A percentile compares a stretch with the other conserved stretches of the same genome.
These are phyloP conservation scores for Phalaenopsis equestris DNA, from an alignment of 106 monocot species.

Conservation along the genomic window DNA sequence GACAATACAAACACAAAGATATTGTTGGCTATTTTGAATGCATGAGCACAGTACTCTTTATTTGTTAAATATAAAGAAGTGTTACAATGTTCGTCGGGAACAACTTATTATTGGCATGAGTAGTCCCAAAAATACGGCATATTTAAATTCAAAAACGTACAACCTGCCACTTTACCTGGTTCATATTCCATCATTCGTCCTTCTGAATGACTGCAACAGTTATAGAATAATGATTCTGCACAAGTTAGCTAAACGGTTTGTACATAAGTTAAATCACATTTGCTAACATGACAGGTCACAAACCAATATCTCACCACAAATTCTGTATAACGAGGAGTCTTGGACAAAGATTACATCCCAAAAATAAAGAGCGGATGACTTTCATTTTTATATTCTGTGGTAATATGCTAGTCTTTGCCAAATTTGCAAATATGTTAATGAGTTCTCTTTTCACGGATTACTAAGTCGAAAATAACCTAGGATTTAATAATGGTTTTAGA, in stretches of 20 bases:
- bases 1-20: not conserved
- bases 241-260: not conserved
- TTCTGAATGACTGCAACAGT: too few species aligned
- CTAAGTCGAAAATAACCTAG: not conserved
- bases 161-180: too few species aligned
- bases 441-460: not conserved
- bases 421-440: too few species aligned
- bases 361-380: too few species aligned
- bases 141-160: not conserved
- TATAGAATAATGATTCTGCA: not conserved
- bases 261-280: not conserved
- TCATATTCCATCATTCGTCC: too few species aligned
- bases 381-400: too few species aligned
- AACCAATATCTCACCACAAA: not conserved
- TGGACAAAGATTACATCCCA: too few species aligned
- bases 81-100: too few species aligned
- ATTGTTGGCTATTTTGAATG: not conserved
- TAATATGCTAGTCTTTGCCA: too few species aligned
- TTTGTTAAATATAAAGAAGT: not conserved
- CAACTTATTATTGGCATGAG: not conserved
- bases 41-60: not conserved
- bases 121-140: not conserved
- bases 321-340: too few species aligned
- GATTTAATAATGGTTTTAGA: too few species aligned
- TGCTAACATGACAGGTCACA: not conserved